Base-by-base conservation (phyloP, 441 rosid genomes). In the Syzygium malaccense region DNA sequence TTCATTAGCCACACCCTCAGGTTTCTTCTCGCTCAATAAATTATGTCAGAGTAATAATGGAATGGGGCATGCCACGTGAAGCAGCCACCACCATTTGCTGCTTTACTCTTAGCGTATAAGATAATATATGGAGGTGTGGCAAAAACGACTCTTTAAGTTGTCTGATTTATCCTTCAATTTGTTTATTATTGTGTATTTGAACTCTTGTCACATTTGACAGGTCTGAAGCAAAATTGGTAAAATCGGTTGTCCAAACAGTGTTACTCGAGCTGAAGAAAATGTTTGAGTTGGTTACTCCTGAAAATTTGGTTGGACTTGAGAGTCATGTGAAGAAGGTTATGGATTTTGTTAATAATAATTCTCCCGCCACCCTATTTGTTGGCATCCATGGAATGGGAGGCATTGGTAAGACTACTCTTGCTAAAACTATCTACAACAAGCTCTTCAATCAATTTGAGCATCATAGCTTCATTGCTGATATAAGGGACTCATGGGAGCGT, bases 401-500 rank as follows among this genome's bases (percentile, higher is more conserved):
- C 3, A 64, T 64, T 17, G 75, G 75, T 14, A 64, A 64, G 41
- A 64, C 75, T 0, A 64, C 75, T 30, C 75, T 64, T 30, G 75
- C 75, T 30, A 15, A 64, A 64, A 30, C 0, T 5, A 30, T 64
- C 23, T 64, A 64, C 75, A 17, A 64, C 41, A 8, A 64, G 41
- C 41, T 30, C 3, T 30, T 3, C 4, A 14, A 30, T 64, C 23
- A 4, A 64, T 64, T 64, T 64, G 37, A 64, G 41, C 11, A 8
- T 30, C 1, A 1, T 64, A 30, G 75, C 41, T 64, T 64, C 75
- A 30, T 64, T 64, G 41, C 20, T 7, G 23, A 64, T 30, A 11
- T 30, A 2, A 15, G 75, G 75, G 14, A 66, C 4, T 0, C 0
- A 32, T 32, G 45, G 18, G 8, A 66, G 20, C 0, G 10, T 64